These are phyloP conservation scores for Arthroderma sp. DNA, from an alignment of 2,329 filamentous ascomycete genomes.

Conservation along the genomic window DNA sequence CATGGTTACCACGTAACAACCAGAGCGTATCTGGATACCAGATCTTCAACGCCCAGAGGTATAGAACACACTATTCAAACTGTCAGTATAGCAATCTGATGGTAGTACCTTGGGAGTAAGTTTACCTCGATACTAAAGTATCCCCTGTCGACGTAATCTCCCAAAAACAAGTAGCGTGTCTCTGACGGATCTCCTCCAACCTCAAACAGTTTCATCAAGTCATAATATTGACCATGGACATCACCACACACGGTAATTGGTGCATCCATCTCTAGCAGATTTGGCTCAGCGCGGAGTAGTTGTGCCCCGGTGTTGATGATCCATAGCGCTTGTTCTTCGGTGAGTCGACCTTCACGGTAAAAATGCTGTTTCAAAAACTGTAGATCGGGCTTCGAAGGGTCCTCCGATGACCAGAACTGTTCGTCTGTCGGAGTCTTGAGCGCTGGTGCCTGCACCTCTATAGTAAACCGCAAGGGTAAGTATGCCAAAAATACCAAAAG, in stretches of 20 bases:
- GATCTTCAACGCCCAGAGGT: conserved; percentile 96
- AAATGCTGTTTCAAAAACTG: conserved; percentile 96
- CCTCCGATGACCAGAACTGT: conserved; percentile 81
- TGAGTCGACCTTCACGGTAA: conserved; percentile 91
- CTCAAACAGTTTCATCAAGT: conserved; percentile 98
- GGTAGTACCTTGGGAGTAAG: conserved; percentile 5
- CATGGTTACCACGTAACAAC: conserved; percentile 94
- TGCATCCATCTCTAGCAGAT: conserved; percentile 96
- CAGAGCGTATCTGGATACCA: conserved; percentile 97
- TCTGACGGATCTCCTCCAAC: conserved; percentile 93
- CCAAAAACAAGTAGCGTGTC: conserved; percentile 91
- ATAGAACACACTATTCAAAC: conserved; percentile 62
- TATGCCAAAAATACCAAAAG: conserved; percentile 2
- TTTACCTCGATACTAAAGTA: conserved; percentile 92
- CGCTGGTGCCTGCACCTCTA: conserved; percentile 95
- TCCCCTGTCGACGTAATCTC: conserved; percentile 94
- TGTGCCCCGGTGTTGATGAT: conserved; percentile 83
- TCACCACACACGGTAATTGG: conserved; percentile 98
- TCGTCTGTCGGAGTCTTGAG: conserved; percentile 86
- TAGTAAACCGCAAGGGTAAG: neutral
- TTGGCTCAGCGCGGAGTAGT: conserved; percentile 77
- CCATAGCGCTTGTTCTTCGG: conserved; percentile 93
- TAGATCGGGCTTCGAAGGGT: conserved; percentile 79
- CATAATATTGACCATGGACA: conserved; percentile 97
- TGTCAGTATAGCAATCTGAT: conserved; percentile 19